Evolutionary conservation across 2,329 filamentous ascomycete species (phyloP).

Genomic region (Phialocephala sp.): DNA sequence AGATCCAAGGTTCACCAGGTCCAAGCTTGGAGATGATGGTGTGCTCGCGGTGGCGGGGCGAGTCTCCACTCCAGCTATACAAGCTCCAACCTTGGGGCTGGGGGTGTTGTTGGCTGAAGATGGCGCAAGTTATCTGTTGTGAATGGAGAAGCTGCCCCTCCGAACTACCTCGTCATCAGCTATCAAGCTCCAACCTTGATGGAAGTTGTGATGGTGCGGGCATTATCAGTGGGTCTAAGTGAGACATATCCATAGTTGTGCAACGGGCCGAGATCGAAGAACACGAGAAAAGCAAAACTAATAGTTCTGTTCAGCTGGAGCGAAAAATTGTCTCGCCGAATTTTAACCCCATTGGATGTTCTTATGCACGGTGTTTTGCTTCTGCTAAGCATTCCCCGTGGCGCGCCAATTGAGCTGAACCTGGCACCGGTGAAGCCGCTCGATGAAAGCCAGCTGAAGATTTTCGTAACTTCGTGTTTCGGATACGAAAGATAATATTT

Average conservation of each 20-base stretch:
- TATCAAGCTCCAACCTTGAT: constrained; percentile 1
- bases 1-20: neutral
- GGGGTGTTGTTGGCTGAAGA: neutral
- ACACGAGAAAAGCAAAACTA: neutral
- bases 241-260: neutral
- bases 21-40: neutral
- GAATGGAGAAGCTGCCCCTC: neutral
- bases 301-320: neutral
- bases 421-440: neutral
- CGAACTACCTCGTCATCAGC: neutral
- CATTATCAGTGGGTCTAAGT: neutral
- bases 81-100: neutral
- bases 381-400: neutral
- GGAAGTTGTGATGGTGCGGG: neutral
- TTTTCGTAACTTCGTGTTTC: neutral
- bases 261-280: neutral
- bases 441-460: neutral
- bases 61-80: neutral
- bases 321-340: neutral
- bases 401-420: neutral
- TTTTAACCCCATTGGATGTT: neutral
- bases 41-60: neutral
- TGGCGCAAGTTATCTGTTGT: neutral
- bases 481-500: neutral
- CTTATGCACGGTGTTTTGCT: neutral